Conservation (phyloP, 192 early-diverging fungal genomes). For the Paraglomus occultum region DNA sequence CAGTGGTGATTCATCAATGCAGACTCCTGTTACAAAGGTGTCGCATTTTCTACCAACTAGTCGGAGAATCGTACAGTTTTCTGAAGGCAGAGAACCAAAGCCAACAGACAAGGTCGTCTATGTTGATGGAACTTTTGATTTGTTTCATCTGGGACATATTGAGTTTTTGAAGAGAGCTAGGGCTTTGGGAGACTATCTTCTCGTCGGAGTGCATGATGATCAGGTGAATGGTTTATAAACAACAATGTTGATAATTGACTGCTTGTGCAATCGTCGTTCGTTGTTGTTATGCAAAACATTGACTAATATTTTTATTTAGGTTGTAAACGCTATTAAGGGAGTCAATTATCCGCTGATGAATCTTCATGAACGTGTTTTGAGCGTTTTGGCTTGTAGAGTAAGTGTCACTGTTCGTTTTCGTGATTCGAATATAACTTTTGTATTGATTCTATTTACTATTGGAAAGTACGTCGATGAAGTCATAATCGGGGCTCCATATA, state of each 20-base stretch:
- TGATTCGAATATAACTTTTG: neutral
- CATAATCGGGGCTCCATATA: constrained; percentile 89
- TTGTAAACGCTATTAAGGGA: constrained; percentile 84
- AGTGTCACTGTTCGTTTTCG: constrained; percentile 28
- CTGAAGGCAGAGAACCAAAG: constrained; percentile 74
- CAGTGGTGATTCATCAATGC: constrained; percentile 46
- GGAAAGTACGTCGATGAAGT: constrained; percentile 88
- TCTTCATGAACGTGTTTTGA: constrained; percentile 88
- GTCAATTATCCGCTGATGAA: constrained; percentile 94
- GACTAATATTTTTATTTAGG: constrained; percentile 35
- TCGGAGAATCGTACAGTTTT: constrained; percentile 87
- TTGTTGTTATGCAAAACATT: neutral
- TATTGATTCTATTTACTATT: constrained; percentile 6
- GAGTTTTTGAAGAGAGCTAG: constrained; percentile 88
- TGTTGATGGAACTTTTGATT: constrained; percentile 94
- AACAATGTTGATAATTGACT: neutral
- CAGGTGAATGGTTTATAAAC: constrained; percentile 37
- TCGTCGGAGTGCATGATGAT: constrained; percentile 95
- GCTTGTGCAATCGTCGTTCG: neutral
- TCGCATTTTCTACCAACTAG: constrained; percentile 90
- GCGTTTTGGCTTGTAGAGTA: constrained; percentile 90
- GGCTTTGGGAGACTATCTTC: constrained; percentile 81
- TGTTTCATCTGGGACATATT: constrained; percentile 95
- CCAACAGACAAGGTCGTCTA: constrained; percentile 82
- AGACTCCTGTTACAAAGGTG: constrained; percentile 53